phyloP scores from a whole-genome alignment of 768 basidiomycete genomes.

The Xanthoconium stramineum region DNA sequence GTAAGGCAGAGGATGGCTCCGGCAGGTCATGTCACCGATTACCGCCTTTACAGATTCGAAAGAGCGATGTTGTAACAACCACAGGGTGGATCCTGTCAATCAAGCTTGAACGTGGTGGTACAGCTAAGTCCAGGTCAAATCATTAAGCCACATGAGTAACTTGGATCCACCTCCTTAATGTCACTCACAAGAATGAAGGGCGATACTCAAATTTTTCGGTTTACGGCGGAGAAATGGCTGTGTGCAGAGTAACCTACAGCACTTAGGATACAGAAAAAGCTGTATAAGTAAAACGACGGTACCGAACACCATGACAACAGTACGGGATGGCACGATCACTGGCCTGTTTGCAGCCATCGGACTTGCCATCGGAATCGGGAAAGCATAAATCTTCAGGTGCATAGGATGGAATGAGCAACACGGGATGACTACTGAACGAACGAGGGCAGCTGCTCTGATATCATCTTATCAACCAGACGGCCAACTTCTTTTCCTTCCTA shows the following conservation, averaged over 20 bases:
- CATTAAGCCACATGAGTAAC: not conserved
- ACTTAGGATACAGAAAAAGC: not conserved
- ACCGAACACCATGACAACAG: not conserved
- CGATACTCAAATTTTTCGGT: not conserved
- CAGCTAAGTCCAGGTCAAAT: not conserved
- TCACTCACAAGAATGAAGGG: not conserved
- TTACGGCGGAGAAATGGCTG: not conserved
- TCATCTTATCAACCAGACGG: constrained; percentile 31
- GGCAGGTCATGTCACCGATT: not conserved
- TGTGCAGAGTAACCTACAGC: not conserved
- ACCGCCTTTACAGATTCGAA: not conserved
- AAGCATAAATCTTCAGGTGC: not conserved
- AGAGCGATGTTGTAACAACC: constrained; percentile 1
- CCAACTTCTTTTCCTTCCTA: constrained; percentile 28
- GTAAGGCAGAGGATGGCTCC: constrained; percentile 11
- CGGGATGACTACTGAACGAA: constrained; percentile 16
- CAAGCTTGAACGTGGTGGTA: not conserved
- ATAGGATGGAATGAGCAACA: constrained; percentile 1
- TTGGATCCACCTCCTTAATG: not conserved
- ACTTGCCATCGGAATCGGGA: too few species aligned
- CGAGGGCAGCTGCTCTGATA: constrained; percentile 17
- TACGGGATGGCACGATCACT: not conserved
- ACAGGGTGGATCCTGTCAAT: constrained; percentile 19
- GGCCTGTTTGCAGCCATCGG: not conserved
- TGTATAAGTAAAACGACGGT: not conserved